Base-by-base conservation (phyloP, 192 early-diverging fungal species). In the Spizellomyces sp. region DNA sequence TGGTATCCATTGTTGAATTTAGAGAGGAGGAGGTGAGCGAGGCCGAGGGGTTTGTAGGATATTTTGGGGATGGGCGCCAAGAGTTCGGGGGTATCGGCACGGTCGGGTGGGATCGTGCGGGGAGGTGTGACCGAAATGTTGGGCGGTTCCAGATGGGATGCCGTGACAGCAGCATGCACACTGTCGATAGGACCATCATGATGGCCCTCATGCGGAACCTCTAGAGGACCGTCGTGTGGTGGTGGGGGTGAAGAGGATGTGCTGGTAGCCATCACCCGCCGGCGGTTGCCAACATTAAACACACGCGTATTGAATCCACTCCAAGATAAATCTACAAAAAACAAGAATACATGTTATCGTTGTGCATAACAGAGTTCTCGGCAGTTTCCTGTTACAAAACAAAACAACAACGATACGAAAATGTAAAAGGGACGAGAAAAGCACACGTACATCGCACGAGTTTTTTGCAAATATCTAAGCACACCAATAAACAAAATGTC, bases 231-330 rank as follows among this genome's bases (percentile, higher is more conserved):
- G 0, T 54, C 50, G 50, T 54, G 12, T n/a, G 50, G 50, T 54
- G 50, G 50, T 15, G 59, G 36, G 17, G 59, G 59, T 61, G 59
- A 36, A 8, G n/a, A n/a, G 71, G 73, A 58, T 14, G 59, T 62
- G 12, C 42, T 48, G 48, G 66, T 57, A 17, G 70, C 71, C 74
- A 75, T 75, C 48, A 90, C 87, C 64, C 97, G 88, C 56, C 97
- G 84, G 9, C 91, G 83, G 82, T 97, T 97, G 68, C 97, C 97
- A 5, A 99, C 97, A 70, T 99, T 99, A 75, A 99, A 96, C 10
- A 95, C 83, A 78, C 87, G 79, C 43, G 75, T 74, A 55, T 78
- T 81, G 72, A 76, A 88, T n/a, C 81, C 79, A 56, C 73, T 81
- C 71, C 77, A 81, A 4, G 77, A 67, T 9, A 80, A 68, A 64